Evolutionary conservation across 352 stramenopile species (phyloP), one percentile per base, ranked within the genome.

Genomic region (Nothophytophthora sp.): DNA sequence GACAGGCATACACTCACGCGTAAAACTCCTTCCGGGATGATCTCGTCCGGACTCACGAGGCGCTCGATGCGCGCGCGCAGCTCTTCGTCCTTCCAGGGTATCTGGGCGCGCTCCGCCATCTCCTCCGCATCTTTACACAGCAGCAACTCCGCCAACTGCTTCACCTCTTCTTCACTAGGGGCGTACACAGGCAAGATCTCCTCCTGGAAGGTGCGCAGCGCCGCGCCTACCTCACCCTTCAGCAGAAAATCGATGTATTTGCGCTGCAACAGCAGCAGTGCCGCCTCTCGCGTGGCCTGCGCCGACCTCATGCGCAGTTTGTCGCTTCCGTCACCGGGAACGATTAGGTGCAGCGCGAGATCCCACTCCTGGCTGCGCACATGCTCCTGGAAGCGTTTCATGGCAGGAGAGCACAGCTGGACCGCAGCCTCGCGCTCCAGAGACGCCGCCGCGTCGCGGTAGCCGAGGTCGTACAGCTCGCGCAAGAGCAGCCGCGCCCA

Each of bases 391-490:
- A 90, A 55, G 32, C 43, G 49, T 36, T 77, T 60, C 82, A 92
- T 88, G 5, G 64, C 63, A 1, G 50, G 30, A 3, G 82, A 90
- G 11, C 69, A 67, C 2, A 92, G 49, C 36, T 83, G 64, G 19
- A 93, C 66, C 0, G 41, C 54, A 7, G 82, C 80, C 38, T 91
- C 82, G 7, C 57, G 61, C 46, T 93, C 80, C 13, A 93, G 67
- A 28, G 61, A 48, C 10, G 55, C 57, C 0, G 80, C 82, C 0
- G 76, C 51, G 18, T 64, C 47, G 9, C 32, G 30, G 32, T 73
- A 90, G 8, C 78, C 77, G 15, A 88, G 60, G 53, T 92, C 82
- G 59, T 90, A 87, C 18, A 92, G 70, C 55, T 92, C 82, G 10
- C 82, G 76, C 4, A 92, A 67, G 22, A 92, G 43, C 34, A 91